These are phyloP conservation scores for Neohortaea acidophila DNA, from an alignment of 495 filamentous ascomycete species.

Conservation along the genomic window DNA sequence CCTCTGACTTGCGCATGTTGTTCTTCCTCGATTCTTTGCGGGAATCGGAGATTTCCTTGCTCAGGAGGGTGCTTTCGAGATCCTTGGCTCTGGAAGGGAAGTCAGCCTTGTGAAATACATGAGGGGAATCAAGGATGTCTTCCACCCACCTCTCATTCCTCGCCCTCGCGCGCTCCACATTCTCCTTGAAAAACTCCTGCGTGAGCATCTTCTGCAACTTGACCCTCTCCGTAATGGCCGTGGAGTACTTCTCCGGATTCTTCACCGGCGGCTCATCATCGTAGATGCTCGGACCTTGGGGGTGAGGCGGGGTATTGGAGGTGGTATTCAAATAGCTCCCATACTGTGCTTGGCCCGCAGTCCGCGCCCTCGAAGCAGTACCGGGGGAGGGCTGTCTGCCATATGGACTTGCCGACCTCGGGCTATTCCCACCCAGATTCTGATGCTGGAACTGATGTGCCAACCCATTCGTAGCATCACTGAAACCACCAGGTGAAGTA, in stretches of 20 bases:
- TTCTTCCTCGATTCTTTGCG: slow-evolving; percentile 66
- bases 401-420: slow-evolving; percentile 49
- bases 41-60: slow-evolving; percentile 54
- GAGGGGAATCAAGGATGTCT: not conserved
- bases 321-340: slow-evolving; percentile 49
- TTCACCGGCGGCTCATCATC: slow-evolving; percentile 29
- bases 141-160: slow-evolving; percentile 66
- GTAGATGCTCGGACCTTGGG: slow-evolving; percentile 18
- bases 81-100: slow-evolving; percentile 62
- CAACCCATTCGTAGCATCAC: slow-evolving; percentile 60
- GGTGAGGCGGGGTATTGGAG: slow-evolving; percentile 36
- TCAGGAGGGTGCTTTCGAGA: slow-evolving; percentile 65
- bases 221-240: slow-evolving; percentile 25
- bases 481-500: slow-evolving; percentile 21
- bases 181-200: slow-evolving; percentile 87
- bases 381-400: slow-evolving; percentile 53
- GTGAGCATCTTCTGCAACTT: slow-evolving; percentile 42
- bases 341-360: slow-evolving; percentile 49
- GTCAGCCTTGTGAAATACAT: too few species aligned
- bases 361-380: slow-evolving; percentile 56
- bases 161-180: slow-evolving; percentile 78
- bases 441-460: slow-evolving; percentile 96
- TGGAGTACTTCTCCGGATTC: slow-evolving; percentile 27
- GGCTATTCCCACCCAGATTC: slow-evolving; percentile 57
- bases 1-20: slow-evolving; percentile 66